phyloP scores from a whole-genome alignment of 2,329 filamentous ascomycete species.

The Parasarocladium wereldwijsianum region DNA sequence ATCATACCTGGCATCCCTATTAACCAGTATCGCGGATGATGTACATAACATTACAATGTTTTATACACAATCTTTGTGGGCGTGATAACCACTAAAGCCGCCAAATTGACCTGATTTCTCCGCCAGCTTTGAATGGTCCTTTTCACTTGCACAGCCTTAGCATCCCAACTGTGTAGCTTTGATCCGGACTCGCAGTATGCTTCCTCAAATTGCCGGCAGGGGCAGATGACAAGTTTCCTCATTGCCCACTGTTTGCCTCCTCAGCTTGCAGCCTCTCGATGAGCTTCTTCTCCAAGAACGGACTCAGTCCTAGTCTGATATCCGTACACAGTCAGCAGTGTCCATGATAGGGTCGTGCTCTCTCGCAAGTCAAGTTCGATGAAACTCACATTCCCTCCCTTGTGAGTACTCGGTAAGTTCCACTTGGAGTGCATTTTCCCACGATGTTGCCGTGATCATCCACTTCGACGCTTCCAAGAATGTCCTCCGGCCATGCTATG shows the following conservation, averaged over 20 bases:
- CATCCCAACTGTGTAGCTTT: too few species aligned
- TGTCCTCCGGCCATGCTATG: constrained; percentile 57
- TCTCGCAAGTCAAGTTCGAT: background rate
- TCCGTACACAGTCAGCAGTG: constrained; percentile 3
- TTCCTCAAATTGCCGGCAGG: too few species aligned
- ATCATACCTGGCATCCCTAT: too few species aligned
- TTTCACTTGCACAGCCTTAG: too few species aligned
- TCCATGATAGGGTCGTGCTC: background rate
- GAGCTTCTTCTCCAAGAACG: constrained; percentile 36
- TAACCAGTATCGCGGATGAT: too few species aligned
- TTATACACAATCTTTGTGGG: too few species aligned
- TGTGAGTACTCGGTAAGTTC: constrained; percentile 49
- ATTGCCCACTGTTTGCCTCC: constrained; percentile 22
- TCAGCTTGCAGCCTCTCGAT: constrained; percentile 33
- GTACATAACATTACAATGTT: too few species aligned
- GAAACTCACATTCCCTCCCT: constrained; percentile 51
- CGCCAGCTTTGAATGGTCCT: too few species aligned
- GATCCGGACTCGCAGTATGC: too few species aligned
- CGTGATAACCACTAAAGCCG: too few species aligned
- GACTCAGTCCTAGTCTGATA: constrained; percentile 34
- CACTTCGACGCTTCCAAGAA: constrained; percentile 53
- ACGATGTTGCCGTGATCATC: constrained; percentile 40
- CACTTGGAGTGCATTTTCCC: constrained; percentile 42
- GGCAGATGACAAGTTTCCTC: too few species aligned
- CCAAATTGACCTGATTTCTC: too few species aligned